These are phyloP conservation scores for Hysterangium stoloniferum DNA, from an alignment of 768 basidiomycete species.

Conservation along the genomic window DNA sequence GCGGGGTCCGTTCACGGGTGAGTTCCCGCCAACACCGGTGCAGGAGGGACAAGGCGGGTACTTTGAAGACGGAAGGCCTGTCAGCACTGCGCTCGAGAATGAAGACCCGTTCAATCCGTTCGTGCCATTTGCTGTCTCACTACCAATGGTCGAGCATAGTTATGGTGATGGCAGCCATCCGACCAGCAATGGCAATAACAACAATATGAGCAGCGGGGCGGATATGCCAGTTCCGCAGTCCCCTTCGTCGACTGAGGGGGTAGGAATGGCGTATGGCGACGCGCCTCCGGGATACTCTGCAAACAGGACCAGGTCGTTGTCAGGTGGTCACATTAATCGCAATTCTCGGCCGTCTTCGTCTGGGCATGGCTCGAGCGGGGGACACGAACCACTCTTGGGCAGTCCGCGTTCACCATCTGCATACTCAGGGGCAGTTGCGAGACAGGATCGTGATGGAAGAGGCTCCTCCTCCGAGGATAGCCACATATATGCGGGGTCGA, in stretches of 20 bases:
- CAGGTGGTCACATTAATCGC: background rate
- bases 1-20: constrained; percentile 52
- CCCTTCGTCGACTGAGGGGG: background rate
- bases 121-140: background rate
- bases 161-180: too few species aligned
- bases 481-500: too few species aligned
- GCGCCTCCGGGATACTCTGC: too few species aligned
- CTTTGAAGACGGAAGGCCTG: constrained; percentile 8
- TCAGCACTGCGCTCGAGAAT: background rate
- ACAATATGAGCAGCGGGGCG: too few species aligned
- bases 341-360: background rate
- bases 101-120: background rate
- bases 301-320: background rate
- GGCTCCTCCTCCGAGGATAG: background rate
- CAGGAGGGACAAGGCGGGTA: constrained; percentile 17
- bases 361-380: background rate
- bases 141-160: background rate
- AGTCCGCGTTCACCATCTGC: background rate
- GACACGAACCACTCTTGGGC: background rate
- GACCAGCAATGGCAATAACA: too few species aligned
- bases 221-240: background rate
- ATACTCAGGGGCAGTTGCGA: background rate
- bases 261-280: too few species aligned
- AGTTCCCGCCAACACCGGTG: constrained; percentile 30
- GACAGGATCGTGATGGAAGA: background rate